Evolutionary conservation across 495 filamentous ascomycete genomes (phyloP).

Genomic region (Aspergillus incahuasiensis): DNA sequence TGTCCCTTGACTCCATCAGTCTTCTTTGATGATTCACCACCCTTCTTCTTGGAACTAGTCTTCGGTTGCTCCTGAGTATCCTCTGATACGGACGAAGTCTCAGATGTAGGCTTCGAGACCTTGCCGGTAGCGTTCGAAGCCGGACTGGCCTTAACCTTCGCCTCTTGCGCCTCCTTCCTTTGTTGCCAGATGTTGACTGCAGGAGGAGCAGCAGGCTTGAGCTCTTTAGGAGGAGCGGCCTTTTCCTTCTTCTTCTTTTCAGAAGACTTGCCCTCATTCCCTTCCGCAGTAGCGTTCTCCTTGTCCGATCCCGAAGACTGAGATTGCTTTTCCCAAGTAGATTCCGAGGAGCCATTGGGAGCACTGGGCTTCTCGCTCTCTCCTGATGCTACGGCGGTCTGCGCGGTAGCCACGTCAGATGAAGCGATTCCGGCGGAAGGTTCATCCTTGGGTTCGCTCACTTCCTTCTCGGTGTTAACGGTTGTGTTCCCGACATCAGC

Average conservation of each 20-base stretch:
- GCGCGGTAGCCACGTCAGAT: conserved; percentile 61
- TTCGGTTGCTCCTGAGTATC: conserved; percentile 42
- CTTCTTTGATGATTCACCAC: conserved; percentile 36
- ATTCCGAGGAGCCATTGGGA: conserved; percentile 60
- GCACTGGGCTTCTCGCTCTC: conserved; percentile 66
- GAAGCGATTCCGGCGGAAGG: conserved; percentile 62
- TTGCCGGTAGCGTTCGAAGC: conserved; percentile 29
- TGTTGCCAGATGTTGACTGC: conserved; percentile 82
- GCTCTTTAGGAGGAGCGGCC: conserved; percentile 53
- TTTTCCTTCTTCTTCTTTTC: conserved; percentile 50
- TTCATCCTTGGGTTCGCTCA: conserved; percentile 28
- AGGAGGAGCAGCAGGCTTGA: conserved; percentile 78
- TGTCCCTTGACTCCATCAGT: conserved; percentile 37
- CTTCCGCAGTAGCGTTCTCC: conserved; percentile 25
- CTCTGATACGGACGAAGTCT: conserved; percentile 26
- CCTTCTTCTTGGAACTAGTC: conserved; percentile 45
- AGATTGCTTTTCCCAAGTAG: conserved; percentile 63
- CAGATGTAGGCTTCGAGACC: conserved; percentile 32
- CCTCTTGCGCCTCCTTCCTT: conserved; percentile 63
- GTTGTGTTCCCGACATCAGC: conserved; percentile 27
- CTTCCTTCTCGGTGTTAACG: conserved; percentile 26
- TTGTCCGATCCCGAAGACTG: conserved; percentile 47
- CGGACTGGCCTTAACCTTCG: conserved; percentile 55
- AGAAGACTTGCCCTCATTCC: conserved; percentile 35
- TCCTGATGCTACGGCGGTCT: conserved; percentile 57